Conservation (phyloP, 2,329 filamentous ascomycete genomes). For the Penicillium thymicola region DNA sequence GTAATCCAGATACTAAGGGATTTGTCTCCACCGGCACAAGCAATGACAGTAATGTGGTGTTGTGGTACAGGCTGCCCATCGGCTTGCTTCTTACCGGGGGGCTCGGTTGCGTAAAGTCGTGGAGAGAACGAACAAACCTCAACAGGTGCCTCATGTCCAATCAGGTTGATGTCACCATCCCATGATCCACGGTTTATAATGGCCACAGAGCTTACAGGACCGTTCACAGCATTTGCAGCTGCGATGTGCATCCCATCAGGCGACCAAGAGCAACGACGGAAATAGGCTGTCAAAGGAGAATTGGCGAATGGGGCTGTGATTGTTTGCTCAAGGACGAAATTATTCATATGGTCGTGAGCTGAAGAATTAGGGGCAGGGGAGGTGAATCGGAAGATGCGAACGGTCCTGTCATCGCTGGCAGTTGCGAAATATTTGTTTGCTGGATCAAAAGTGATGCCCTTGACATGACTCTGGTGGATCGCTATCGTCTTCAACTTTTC, state of each 20-base stretch:
- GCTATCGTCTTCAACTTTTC: constrained; percentile 94
- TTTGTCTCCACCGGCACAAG: constrained; percentile 95
- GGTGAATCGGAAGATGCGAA: constrained; percentile 95
- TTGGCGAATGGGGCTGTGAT: constrained; percentile 84
- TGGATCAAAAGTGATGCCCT: constrained; percentile 96
- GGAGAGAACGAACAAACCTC: constrained; percentile 98
- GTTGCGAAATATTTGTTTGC: constrained; percentile 99
- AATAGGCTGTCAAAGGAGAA: constrained; percentile 94
- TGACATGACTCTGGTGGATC: constrained; percentile 95
- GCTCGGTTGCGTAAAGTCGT: constrained; percentile 74
- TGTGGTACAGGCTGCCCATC: constrained; percentile 41
- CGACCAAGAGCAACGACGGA: constrained; percentile 94
- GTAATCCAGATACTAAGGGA: constrained; percentile 97
- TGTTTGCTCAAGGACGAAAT: constrained; percentile 91
- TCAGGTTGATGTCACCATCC: constrained; percentile 96
- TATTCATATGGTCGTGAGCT: constrained; percentile 92
- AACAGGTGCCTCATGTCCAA: constrained; percentile 93
- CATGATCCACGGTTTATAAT: constrained; percentile 90
- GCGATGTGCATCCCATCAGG: constrained; percentile 97
- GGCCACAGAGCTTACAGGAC: constrained; percentile 92
- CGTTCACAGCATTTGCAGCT: constrained; percentile 94
- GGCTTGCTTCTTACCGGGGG: constrained; percentile 49
- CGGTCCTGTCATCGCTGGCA: constrained; percentile 91
- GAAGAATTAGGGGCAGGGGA: constrained; percentile 87
- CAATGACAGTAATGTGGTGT: constrained; percentile 80